These are phyloP conservation scores for Trichoderma reesei DNA, from an alignment of 495 filamentous ascomycete species.

Conservation along the genomic window DNA sequence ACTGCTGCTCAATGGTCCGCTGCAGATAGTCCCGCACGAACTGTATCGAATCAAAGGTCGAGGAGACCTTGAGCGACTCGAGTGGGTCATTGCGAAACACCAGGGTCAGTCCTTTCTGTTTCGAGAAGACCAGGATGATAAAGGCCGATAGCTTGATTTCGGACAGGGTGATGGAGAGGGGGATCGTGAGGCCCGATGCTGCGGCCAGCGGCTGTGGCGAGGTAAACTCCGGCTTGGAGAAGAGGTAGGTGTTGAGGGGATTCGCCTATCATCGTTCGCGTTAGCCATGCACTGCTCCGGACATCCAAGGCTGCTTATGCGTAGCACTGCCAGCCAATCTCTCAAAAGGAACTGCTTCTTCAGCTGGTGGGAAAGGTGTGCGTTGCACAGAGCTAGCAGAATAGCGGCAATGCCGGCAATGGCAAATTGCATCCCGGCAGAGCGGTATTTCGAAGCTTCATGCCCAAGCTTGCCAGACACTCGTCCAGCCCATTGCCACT, in stretches of 20 bases:
- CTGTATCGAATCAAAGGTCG: conserved; percentile 96
- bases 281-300: conserved; percentile 1
- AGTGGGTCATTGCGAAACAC: conserved; percentile 98
- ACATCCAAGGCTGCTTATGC: neutral
- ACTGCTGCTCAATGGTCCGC: conserved; percentile 89
- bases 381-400: neutral
- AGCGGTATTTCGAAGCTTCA: neutral
- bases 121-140: conserved; percentile 93
- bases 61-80: conserved; percentile 95
- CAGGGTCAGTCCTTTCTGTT: conserved; percentile 89
- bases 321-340: neutral
- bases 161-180: conserved; percentile 89
- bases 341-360: neutral
- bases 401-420: neutral
- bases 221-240: conserved; percentile 80
- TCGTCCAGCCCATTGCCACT: neutral
- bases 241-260: conserved; percentile 89
- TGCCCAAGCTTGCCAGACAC: neutral
- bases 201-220: conserved; percentile 91
- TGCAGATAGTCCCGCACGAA: conserved; percentile 97
- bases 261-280: conserved; percentile 51
- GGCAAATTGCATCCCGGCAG: neutral
- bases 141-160: conserved; percentile 97
- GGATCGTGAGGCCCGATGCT: conserved; percentile 86
- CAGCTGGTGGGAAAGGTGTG: neutral